Evolutionary conservation across 202 grass and related monocot genomes (phyloP).

Genomic region (Schoenoplectus triqueter): DNA sequence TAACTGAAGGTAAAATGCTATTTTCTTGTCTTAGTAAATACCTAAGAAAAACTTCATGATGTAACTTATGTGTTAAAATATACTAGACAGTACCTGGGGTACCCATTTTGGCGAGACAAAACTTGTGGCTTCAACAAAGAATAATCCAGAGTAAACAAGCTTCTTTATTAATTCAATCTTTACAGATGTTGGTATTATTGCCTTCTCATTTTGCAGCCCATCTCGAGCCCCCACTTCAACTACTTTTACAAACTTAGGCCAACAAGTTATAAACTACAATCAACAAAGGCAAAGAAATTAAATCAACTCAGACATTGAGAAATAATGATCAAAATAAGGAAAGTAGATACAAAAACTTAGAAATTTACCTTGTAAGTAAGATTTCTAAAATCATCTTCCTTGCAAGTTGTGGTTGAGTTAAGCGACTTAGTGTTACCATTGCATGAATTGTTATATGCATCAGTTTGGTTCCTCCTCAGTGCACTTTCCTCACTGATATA

Average conservation of each 20-base stretch:
- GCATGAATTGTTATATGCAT: conserved; percentile 45
- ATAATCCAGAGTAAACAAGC: conserved; percentile 69
- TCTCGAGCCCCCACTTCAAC: conserved; percentile 91
- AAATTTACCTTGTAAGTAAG: conserved; percentile 44
- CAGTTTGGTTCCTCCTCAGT: conserved; percentile 32
- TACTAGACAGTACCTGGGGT: conserved; percentile 64
- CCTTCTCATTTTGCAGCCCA: conserved; percentile 88
- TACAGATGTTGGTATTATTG: conserved; percentile 63
- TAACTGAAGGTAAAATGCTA: not conserved
- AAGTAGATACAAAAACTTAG: conserved; percentile 12
- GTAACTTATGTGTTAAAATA: not conserved
- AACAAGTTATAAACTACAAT: conserved; percentile 60
- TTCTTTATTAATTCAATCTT: conserved; percentile 95
- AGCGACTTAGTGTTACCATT: conserved; percentile 49
- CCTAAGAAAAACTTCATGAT: not conserved
- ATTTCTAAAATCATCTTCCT: conserved; percentile 47
- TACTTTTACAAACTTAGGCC: conserved; percentile 81
- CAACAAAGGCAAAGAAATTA: not conserved
- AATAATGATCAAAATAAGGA: conserved; percentile 14
- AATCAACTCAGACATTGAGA: not conserved
- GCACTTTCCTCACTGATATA: conserved; percentile 27
- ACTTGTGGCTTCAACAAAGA: conserved; percentile 90
- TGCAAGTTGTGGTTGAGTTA: conserved; percentile 46
- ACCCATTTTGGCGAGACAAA: conserved; percentile 99
- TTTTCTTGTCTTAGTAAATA: not conserved